Evolutionary conservation across 495 filamentous ascomycete genomes (phyloP).

Genomic region (Halenospora varia): DNA sequence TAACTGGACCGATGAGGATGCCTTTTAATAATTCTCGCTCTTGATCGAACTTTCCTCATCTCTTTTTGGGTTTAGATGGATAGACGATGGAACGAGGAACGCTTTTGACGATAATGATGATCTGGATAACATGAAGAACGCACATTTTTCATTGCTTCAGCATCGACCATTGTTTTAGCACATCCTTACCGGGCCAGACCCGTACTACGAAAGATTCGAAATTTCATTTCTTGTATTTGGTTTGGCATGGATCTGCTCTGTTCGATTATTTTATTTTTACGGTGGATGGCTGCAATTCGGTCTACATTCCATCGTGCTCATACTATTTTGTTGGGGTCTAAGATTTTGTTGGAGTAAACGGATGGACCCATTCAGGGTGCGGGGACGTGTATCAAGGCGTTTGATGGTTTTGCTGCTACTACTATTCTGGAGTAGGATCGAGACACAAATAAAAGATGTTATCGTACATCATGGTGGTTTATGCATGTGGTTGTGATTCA

Average conservation of each 20-base stretch:
- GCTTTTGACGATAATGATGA: conserved; percentile 7
- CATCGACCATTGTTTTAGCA: neutral
- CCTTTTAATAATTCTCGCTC: conserved; percentile 28
- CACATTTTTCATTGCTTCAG: neutral
- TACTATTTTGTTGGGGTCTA: conserved; percentile 6
- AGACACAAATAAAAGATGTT: neutral
- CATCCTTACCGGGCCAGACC: neutral
- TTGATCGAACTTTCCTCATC: neutral
- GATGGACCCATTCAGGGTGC: conserved; percentile 5
- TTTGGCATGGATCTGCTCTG: conserved; percentile 16
- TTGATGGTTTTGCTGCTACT: conserved; percentile 4
- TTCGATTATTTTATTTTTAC: conserved; percentile 17
- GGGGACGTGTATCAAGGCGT: conserved; percentile 17
- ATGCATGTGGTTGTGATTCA: neutral
- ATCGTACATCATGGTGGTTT: neutral
- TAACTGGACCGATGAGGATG: conserved; percentile 51
- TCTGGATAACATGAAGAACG: conserved; percentile 6
- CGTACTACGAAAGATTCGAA: neutral
- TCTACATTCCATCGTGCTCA: conserved; percentile 4
- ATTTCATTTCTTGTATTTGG: conserved; percentile 24
- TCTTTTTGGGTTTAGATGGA: neutral
- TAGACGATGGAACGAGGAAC: neutral
- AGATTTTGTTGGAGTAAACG: conserved; percentile 19
- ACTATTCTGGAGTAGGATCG: conserved; percentile 6
- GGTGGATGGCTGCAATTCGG: conserved; percentile 14